A percentile compares a stretch with the other conserved stretches of the same genome.
These are phyloP conservation scores for Ceratocystis huliohia DNA, from an alignment of 2,329 filamentous ascomycete species.

Conservation along the genomic window DNA sequence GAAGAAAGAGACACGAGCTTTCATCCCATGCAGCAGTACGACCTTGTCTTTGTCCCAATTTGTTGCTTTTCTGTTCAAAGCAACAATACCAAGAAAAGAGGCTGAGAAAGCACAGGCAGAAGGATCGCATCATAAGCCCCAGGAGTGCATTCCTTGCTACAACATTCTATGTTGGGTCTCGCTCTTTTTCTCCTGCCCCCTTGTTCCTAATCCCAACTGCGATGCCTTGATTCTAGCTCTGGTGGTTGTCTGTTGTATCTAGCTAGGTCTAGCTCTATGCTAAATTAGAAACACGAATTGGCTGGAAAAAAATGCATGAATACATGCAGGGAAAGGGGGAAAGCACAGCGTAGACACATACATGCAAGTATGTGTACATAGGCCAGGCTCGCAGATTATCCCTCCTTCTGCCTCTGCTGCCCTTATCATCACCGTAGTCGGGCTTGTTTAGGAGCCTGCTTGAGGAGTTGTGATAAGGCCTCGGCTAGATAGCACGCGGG, in stretches of 20 bases:
- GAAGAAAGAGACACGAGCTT: not conserved
- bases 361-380: not conserved
- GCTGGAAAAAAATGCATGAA: not conserved
- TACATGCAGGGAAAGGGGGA: constrained; percentile 8
- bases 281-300: not conserved
- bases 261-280: not conserved
- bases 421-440: no score
- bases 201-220: not conserved
- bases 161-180: not conserved
- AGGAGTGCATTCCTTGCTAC: not conserved
- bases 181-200: not conserved
- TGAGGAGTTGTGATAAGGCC: not conserved
- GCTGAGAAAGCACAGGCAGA: not conserved
- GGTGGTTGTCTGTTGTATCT: not conserved
- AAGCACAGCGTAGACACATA: not conserved
- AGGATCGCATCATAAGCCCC: not conserved
- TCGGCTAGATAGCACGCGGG: no score
- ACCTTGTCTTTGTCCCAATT: not conserved
- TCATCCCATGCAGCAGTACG: not conserved
- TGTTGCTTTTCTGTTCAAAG: not conserved
- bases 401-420: no score
- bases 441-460: not conserved
- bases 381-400: not conserved
- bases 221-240: not conserved
- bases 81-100: constrained; percentile 1